Base-by-base conservation (phyloP, 2,329 filamentous ascomycete genomes). In the Fusarium sp. region DNA sequence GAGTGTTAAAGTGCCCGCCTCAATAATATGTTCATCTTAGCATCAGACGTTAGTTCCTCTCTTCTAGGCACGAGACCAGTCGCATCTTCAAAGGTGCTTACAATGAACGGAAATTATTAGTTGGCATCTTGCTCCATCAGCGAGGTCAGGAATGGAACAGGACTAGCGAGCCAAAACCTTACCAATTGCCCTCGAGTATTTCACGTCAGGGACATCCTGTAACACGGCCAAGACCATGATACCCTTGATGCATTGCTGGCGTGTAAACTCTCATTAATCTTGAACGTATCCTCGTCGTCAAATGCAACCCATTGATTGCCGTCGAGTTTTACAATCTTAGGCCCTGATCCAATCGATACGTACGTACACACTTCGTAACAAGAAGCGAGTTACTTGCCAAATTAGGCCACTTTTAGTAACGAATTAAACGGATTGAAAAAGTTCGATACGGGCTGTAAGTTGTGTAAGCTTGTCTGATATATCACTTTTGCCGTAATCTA, bases 271-370 rank as follows among this genome's bases (percentile, higher is more conserved):
- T 39, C 43, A 56, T 76, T 75, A 41, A 72, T 22, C 45, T 71
- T 47, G 64, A 75, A 68, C 8, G 76, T 74, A 15, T 76, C 70
- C 15, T 56, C 70, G 46, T 78, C 76, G 43, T 79, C 77, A 50
- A 70, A 79, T 1, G 71, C 50, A 3, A 78, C 60, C 77, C 77
- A 79, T 40, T 78, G 72, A 37, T 74, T 62, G 6, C 10, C 19
- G 28, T 65, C 67, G 41, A 53, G 77, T 0, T 56, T 70, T 14
- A 76, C 30, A 10, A 68, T 56, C 47, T 78, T 13, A 24, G 7
- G 24, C 24, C 24, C 24, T 24, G 24, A 24, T 24, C 24, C 24
- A 24, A 24, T 24, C 24, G 24, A 24, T 24, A 24, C 24, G 24
- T 24, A 24, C 24, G 24, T 24, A 24, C 24, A 24, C 6, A 24